Evolutionary conservation across 2,329 filamentous ascomycete genomes (phyloP).

Genomic region (Thyridium curvatum): DNA sequence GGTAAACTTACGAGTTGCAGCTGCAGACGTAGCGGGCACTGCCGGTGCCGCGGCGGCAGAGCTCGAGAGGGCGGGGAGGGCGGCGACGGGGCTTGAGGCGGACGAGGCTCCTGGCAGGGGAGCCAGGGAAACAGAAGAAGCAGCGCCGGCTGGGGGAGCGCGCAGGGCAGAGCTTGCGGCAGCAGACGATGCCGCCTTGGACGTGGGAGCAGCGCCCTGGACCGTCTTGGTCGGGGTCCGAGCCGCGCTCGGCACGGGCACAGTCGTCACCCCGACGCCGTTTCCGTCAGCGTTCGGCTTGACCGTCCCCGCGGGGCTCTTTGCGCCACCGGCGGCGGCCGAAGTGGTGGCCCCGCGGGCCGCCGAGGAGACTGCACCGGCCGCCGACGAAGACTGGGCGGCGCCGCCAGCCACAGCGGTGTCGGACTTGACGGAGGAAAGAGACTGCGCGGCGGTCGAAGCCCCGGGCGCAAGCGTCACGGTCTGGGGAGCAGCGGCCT

Average conservation of each 20-base stretch:
- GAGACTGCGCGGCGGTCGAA: not conserved
- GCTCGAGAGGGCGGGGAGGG: not conserved
- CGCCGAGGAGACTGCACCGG: not conserved
- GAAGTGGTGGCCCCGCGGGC: not conserved
- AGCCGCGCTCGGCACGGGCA: slow-evolving; percentile 8
- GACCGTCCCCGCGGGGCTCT: slow-evolving; percentile 1
- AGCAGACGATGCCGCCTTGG: not conserved
- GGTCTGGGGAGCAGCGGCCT: not conserved
- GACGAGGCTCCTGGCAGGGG: not conserved
- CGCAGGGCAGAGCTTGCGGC: slow-evolving; percentile 4
- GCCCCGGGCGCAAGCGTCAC: not conserved
- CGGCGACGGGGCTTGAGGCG: slow-evolving; percentile 1
- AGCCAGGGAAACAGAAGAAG: slow-evolving; percentile 1
- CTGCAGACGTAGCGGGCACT: not conserved
- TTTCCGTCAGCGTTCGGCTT: not conserved
- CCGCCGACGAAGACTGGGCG: not conserved
- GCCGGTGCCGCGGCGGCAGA: slow-evolving; percentile 1
- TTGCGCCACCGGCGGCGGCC: not conserved
- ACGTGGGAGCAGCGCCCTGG: not conserved
- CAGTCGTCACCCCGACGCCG: slow-evolving; percentile 11
- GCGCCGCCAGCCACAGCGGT: too few species aligned
- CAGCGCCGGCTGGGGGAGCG: not conserved
- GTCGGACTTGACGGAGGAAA: too few species aligned
- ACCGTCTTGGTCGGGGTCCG: slow-evolving; percentile 7
- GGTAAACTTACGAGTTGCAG: not conserved